Conservation (phyloP, 768 basidiomycete species). For the Pisolithus orientalis region DNA sequence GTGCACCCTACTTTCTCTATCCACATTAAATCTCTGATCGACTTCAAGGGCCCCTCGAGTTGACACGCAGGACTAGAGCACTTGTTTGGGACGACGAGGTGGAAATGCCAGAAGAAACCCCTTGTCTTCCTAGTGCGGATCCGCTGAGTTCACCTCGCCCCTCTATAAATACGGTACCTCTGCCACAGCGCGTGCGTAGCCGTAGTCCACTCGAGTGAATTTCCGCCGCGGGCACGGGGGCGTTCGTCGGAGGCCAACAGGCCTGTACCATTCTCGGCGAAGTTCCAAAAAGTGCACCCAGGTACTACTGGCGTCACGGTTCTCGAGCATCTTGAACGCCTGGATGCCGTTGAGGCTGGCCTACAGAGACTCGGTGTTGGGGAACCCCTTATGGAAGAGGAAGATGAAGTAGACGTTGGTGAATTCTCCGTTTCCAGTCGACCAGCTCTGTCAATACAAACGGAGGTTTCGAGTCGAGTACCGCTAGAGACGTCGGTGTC, state of each 20-base stretch:
- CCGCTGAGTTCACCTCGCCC: conserved; percentile 49
- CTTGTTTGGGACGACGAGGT: conserved; percentile 84
- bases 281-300: conserved; percentile 77
- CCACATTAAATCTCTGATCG: conserved; percentile 7
- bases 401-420: conserved; percentile 56
- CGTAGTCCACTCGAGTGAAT: conserved; percentile 57
- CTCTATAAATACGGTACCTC: conserved; percentile 58
- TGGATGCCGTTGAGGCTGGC: conserved; percentile 79
- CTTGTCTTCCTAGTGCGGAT: conserved; percentile 25
- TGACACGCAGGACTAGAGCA: conserved; percentile 76
- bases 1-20: conserved; percentile 29
- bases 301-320: conserved; percentile 84
- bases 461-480: conserved; percentile 17
- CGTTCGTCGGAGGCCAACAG: conserved; percentile 59
- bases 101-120: conserved; percentile 56
- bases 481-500: conserved; percentile 27
- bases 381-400: conserved; percentile 41
- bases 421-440: conserved; percentile 30
- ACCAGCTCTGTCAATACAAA: conserved; percentile 22
- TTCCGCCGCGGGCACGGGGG: conserved; percentile 66
- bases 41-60: conserved; percentile 72
- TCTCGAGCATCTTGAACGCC: conserved; percentile 76
- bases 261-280: conserved; percentile 79
- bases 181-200: conserved; percentile 48
- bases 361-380: conserved; percentile 66